A percentile compares a stretch with the other conserved stretches of the same genome.
Conservation (phyloP, 306 rosid genomes). For the Gastrolobium bilobum region DNA sequence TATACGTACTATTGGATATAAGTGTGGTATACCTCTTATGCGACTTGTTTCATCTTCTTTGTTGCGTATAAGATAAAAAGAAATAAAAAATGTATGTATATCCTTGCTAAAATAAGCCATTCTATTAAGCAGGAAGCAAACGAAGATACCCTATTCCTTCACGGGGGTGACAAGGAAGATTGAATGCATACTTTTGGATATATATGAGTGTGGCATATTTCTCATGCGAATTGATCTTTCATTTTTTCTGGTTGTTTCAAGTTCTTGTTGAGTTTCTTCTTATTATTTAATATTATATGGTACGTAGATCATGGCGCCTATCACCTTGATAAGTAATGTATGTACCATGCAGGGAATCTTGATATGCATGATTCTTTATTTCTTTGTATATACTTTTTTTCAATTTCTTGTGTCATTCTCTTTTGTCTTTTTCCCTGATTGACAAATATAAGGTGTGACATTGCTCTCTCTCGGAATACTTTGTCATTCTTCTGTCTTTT, state of each 20-base stretch:
- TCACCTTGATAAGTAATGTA: too few species aligned
- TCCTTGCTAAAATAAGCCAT: too few species aligned
- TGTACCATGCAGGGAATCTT: too few species aligned
- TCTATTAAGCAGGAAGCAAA: not conserved
- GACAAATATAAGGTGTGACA: too few species aligned
- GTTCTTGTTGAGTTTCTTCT: not conserved
- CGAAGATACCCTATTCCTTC: conserved; percentile 25
- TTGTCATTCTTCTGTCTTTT: too few species aligned
- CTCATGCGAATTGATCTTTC: not conserved
- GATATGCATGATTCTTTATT: too few species aligned
- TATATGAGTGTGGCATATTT: not conserved
- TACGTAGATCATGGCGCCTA: not conserved
- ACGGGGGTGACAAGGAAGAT: conserved; percentile 12
- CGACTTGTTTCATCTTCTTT: not conserved
- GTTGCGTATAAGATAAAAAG: too few species aligned
- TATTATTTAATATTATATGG: conserved; percentile 6
- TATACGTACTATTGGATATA: not conserved
- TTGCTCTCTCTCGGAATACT: too few species aligned
- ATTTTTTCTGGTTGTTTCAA: not conserved
- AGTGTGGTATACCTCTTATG: not conserved
- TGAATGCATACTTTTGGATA: conserved; percentile 4
- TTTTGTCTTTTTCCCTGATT: too few species aligned
- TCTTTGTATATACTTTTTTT: too few species aligned
- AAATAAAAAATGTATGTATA: too few species aligned
- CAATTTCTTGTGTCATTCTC: too few species aligned